Base-by-base conservation (phyloP, 2,329 filamentous ascomycete species). In the Fragosphaeria purpurea region DNA sequence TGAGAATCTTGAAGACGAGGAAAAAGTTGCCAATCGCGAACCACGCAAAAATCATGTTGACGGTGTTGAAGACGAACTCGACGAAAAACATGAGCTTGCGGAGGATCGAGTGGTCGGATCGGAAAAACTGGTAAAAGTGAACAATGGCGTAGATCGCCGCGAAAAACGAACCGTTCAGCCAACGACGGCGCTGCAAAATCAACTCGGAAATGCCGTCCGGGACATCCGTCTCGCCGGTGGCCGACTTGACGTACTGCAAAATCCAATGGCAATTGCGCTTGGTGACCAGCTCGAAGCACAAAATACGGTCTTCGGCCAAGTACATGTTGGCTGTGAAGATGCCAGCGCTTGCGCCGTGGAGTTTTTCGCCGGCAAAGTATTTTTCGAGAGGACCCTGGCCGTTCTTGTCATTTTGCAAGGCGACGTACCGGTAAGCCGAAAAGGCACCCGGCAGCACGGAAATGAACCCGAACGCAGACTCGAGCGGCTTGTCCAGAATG, bases 11-110 rank as follows among this genome's bases (percentile, higher is more conserved):
- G 74, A 98, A 98, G 59, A 98, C 91, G 63, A 98, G 72, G 78
- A 97, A 98, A 77, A 98, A 98, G 71, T 98, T 98, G 63, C 93
- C 86, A 62, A 97, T 93, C 60, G 86, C 88, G 64, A 98, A 97
- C 93, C 93, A 98, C 48, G 93, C 90, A 66, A 97, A 98, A 63
- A 98, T 78, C 88, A 97, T 96, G 75, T 88, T 95, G 68, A 91
- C 77, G 1, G 88, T 93, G 68, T 96, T 90, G 71, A 96, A 98
- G 58, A 85, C 73, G 66, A 96, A 97, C 65, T 98, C 93, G 58
- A 97, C 68, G 60, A 95, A 79, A 67, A 98, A 87, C 75, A 87
- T 88, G 53, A 91, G 71, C 67, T 97, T 96, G 59, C 93, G 82
- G 41, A 95, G 63, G 61, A 90, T 76, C 32, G 86, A 91, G 67